Conservation (phyloP, 306 rosid genomes). For the Mimosa pudica region DNA sequence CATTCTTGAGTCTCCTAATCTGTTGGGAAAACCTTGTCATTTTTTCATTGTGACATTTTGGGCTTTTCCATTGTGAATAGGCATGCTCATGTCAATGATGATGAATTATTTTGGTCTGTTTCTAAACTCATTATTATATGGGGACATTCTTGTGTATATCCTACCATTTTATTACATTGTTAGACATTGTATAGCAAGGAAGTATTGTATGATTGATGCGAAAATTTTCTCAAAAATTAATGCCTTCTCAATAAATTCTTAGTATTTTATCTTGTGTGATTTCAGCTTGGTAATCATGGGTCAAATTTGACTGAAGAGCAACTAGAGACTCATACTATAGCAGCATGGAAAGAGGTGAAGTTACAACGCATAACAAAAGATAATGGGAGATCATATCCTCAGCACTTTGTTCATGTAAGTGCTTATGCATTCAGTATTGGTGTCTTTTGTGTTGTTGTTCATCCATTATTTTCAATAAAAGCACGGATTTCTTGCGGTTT, state of each 20-base stretch:
- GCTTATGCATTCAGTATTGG: neutral
- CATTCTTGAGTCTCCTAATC: constrained; percentile 23
- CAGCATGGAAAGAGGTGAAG: constrained; percentile 88
- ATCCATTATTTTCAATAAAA: constrained; percentile 1
- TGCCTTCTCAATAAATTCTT: neutral
- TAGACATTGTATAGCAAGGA: neutral
- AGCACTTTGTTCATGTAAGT: constrained; percentile 67
- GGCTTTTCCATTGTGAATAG: constrained; percentile 28
- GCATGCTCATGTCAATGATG: neutral
- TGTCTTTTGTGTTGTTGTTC: neutral
- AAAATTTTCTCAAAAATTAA: neutral
- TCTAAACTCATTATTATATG: constrained; percentile 30
- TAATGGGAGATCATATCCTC: constrained; percentile 51
- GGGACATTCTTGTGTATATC: constrained; percentile 14
- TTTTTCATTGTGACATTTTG: constrained; percentile 19
- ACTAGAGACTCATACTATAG: constrained; percentile 85
- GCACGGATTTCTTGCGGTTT: no score
- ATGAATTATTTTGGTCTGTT: constrained; percentile 26
- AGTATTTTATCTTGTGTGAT: constrained; percentile 32
- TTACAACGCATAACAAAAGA: constrained; percentile 48
- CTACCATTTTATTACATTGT: neutral
- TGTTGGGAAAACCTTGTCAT: constrained; percentile 2
- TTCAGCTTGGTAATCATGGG: constrained; percentile 82
- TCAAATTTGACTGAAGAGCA: constrained; percentile 82
- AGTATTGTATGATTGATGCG: neutral